A percentile compares a stretch with the other conserved stretches of the same genome.
Evolutionary conservation across 441 rosid species (phyloP).

Genomic region (Erodium texanum): DNA sequence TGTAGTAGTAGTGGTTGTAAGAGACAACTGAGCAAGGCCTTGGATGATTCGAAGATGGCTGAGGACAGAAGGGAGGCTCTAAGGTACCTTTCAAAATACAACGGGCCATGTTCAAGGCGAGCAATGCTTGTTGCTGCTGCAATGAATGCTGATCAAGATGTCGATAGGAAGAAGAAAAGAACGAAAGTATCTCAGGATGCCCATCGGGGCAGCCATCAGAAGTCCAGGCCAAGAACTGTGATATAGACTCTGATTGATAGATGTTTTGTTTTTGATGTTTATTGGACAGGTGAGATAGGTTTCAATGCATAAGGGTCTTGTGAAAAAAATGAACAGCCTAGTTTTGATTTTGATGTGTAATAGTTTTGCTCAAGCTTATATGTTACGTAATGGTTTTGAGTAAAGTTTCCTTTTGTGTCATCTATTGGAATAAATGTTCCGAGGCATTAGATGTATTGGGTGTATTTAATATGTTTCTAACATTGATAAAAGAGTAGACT

Average conservation of each 20-base stretch:
- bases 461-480: too few species aligned
- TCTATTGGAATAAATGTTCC: too few species aligned
- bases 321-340: too few species aligned
- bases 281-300: neutral
- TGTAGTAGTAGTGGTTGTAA: neutral
- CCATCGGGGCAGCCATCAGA: neutral
- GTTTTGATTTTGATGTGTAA: too few species aligned
- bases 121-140: conserved; percentile 22
- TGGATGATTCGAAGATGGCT: conserved; percentile 5
- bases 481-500: too few species aligned
- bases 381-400: too few species aligned
- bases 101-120: conserved; percentile 23
- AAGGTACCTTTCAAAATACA: conserved; percentile 25
- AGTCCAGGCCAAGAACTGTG: neutral
- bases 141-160: conserved; percentile 16
- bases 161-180: conserved; percentile 22
- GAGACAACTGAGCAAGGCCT: neutral
- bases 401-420: too few species aligned
- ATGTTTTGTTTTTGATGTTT: neutral
- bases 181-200: conserved; percentile 22
- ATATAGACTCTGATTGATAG: neutral
- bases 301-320: neutral
- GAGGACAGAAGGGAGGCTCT: conserved; percentile 27
- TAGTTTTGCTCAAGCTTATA: too few species aligned
- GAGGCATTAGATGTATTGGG: too few species aligned